Evolutionary conservation across 1,139 yeast species (phyloP).

Genomic region (Taiozyma onychis): DNA sequence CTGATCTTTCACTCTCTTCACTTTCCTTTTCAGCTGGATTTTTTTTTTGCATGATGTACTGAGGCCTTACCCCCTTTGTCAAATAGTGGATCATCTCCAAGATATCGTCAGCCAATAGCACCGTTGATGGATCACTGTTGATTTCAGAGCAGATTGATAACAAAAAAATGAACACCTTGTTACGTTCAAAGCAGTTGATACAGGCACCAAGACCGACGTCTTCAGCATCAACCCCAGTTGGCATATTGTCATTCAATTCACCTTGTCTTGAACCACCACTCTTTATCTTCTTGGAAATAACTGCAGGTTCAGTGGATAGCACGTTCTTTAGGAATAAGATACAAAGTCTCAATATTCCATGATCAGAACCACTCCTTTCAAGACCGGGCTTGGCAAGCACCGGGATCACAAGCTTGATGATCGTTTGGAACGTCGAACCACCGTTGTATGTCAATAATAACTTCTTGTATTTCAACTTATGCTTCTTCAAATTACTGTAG

Average conservation of each 20-base stretch:
- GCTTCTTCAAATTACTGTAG: slow-evolving; percentile 55
- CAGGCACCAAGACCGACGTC: slow-evolving; percentile 66
- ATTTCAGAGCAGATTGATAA: slow-evolving; percentile 64
- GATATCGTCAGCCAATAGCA: slow-evolving; percentile 54
- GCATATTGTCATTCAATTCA: slow-evolving; percentile 38
- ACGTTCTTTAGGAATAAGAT: slow-evolving; percentile 72
- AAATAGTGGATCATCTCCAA: slow-evolving; percentile 68
- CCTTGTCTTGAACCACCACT: slow-evolving; percentile 21
- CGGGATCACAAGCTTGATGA: slow-evolving; percentile 65
- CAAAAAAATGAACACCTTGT: slow-evolving; percentile 67
- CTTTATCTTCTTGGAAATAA: slow-evolving; percentile 40
- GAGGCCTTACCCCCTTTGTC: slow-evolving; percentile 49
- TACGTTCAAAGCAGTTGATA: slow-evolving; percentile 51
- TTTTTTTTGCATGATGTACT: slow-evolving; percentile 14
- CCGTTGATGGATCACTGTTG: slow-evolving; percentile 56
- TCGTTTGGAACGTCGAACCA: slow-evolving; percentile 64
- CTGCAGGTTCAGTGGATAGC: slow-evolving; percentile 68
- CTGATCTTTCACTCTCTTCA: background rate
- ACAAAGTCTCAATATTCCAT: slow-evolving; percentile 65
- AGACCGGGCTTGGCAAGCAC: slow-evolving; percentile 46
- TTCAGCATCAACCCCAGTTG: slow-evolving; percentile 49
- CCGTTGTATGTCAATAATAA: slow-evolving; percentile 51
- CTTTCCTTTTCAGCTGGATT: background rate
- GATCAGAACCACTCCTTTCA: slow-evolving; percentile 68
- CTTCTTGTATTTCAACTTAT: slow-evolving; percentile 69